Evolutionary conservation across 2,329 filamentous ascomycete species (phyloP), one percentile per base, ranked within the genome.

Genomic region (Aspergillus tamarii): DNA sequence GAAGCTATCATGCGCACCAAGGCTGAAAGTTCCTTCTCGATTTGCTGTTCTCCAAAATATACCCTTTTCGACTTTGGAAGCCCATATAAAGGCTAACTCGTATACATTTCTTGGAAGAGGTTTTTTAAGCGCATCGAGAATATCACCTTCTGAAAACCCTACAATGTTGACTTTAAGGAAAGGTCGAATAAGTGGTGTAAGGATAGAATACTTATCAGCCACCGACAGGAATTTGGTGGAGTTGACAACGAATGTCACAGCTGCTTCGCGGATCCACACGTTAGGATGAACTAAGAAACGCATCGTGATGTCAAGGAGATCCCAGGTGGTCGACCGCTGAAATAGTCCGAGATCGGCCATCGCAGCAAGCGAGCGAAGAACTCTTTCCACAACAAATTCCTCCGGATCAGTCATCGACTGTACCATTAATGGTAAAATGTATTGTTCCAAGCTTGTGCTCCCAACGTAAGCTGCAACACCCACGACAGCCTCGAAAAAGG

Each of bases 211-310:
- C 45, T 90, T 86, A 75, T 98, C 94, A 3, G 94, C 93, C 26
- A 86, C 81, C 0, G 92, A 91, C 19, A 98, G 78, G 71, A 90
- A 93, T 63, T 84, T 89, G 1, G 91, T 89, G 1, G 92, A 88
- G 61, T 91, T 88, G 3, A 92, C 88, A 43, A 98, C 82, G 69
- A 97, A 96, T 67, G 94, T 89, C 9, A 91, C 87, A 3, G 94
- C 90, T 11, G 94, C 92, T 79, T 98, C 94, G 43, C 94, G 88
- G 59, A 99, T 94, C 94, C 95, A 99, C 10, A 92, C 83, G 70
- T 97, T 98, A 0, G 95, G 95, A 74, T 99, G 95, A 83, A 97
- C 89, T 14, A 94, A 89, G 72, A 98, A 97, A 4, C 93, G 88
- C 8, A 87, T 89, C 16, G 94, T 87, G 45, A 94, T 88, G 65